Evolutionary conservation across 2,329 filamentous ascomycete genomes (phyloP).

Genomic region (Trichoderma cornu-damae): DNA sequence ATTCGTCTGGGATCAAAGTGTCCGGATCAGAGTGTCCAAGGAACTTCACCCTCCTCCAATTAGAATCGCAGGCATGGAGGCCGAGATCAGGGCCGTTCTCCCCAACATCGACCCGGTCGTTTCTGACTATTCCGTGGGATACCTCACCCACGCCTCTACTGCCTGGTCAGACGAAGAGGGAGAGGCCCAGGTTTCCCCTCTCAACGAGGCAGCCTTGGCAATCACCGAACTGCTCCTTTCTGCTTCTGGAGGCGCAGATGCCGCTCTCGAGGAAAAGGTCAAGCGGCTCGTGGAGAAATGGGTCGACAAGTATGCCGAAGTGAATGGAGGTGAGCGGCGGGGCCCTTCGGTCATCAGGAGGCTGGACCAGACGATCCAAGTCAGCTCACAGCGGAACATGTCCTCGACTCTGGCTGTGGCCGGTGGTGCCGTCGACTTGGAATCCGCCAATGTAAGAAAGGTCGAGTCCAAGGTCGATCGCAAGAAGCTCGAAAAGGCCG

Average conservation of each 20-base stretch:
- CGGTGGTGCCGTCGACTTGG: constrained; percentile 79
- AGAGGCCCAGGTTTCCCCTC: constrained; percentile 61
- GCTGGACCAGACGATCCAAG: constrained; percentile 91
- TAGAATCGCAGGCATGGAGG: constrained; percentile 59
- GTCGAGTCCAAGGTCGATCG: constrained; percentile 96
- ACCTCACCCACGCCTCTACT: constrained; percentile 87
- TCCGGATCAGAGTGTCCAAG: no score
- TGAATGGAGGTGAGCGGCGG: constrained; percentile 62
- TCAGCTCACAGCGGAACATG: constrained; percentile 89
- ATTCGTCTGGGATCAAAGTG: background rate
- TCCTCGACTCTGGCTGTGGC: constrained; percentile 90
- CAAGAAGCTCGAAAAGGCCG: constrained; percentile 98
- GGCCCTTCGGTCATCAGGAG: constrained; percentile 73
- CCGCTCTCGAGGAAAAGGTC: constrained; percentile 70
- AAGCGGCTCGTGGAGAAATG: constrained; percentile 83
- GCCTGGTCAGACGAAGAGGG: constrained; percentile 73
- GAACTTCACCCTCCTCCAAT: background rate
- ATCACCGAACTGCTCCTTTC: constrained; percentile 88
- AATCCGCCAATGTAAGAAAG: constrained; percentile 87
- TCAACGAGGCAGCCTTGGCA: constrained; percentile 76
- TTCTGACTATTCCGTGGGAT: constrained; percentile 90
- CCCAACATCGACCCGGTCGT: constrained; percentile 84
- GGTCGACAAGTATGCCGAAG: constrained; percentile 72
- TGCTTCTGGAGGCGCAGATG: constrained; percentile 77
- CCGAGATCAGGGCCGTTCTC: constrained; percentile 77